phyloP scores from a whole-genome alignment of 2,329 filamentous ascomycete species.

The Acrodontium crateriforme region DNA sequence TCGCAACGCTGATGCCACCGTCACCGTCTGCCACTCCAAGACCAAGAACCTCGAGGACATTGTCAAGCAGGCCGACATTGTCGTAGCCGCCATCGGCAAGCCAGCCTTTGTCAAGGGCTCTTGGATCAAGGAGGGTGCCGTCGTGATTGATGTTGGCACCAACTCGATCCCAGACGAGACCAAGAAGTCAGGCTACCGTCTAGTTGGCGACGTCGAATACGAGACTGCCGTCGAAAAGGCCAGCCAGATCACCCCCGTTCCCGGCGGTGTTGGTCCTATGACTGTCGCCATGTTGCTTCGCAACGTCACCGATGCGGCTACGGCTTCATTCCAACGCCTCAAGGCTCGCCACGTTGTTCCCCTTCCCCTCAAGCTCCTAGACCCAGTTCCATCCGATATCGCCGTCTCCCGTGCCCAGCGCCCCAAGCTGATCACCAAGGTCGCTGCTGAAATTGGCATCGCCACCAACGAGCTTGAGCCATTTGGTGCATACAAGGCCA shows the following conservation, averaged over 20 bases:
- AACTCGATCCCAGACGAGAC: constrained; percentile 84
- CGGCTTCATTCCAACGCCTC: constrained; percentile 66
- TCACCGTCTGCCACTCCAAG: constrained; percentile 89
- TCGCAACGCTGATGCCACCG: constrained; percentile 90
- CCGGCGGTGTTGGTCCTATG: constrained; percentile 95
- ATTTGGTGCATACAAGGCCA: constrained; percentile 90
- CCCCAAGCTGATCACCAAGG: constrained; percentile 77
- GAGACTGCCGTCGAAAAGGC: constrained; percentile 73
- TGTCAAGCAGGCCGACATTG: constrained; percentile 72
- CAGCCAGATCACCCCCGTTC: constrained; percentile 88
- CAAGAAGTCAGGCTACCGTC: constrained; percentile 81
- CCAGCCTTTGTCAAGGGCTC: constrained; percentile 83
- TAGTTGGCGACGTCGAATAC: constrained; percentile 92
- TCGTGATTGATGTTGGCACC: constrained; percentile 94
- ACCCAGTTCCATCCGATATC: constrained; percentile 89
- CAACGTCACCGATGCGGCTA: constrained; percentile 82
- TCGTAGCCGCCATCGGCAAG: constrained; percentile 84
- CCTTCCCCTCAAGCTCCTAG: constrained; percentile 64
- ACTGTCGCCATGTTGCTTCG: constrained; percentile 96
- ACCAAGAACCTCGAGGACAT: constrained; percentile 60
- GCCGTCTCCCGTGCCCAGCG: constrained; percentile 76
- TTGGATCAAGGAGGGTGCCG: constrained; percentile 87
- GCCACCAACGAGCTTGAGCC: constrained; percentile 80
- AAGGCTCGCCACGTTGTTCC: constrained; percentile 68
- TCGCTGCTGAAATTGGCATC: constrained; percentile 81